Percentiles rank a stretch among this genome's conserved stretches.
phyloP scores from a whole-genome alignment of 176 grass and related monocot species.

The Oryza brachyantha region DNA sequence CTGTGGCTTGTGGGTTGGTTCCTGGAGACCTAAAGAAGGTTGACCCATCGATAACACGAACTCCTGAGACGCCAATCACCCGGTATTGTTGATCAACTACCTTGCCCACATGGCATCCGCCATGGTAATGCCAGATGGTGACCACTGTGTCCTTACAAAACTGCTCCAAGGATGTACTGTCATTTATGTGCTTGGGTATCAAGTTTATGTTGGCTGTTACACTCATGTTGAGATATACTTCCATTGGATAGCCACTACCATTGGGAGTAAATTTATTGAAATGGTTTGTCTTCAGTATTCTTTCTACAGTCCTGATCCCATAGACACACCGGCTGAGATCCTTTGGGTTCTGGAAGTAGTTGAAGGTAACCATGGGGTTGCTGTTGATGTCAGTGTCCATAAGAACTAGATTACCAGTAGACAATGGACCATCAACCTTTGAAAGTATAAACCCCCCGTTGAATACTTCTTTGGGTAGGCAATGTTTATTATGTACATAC shows the following conservation, averaged over 20 bases:
- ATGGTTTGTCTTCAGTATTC: constrained; percentile 50
- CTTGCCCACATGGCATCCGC: constrained; percentile 74
- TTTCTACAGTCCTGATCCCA: constrained; percentile 56
- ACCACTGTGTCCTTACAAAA: constrained; percentile 76
- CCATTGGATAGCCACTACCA: constrained; percentile 35
- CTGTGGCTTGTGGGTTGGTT: constrained; percentile 78
- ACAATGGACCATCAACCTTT: constrained; percentile 71
- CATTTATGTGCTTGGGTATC: constrained; percentile 80
- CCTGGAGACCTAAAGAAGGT: constrained; percentile 58
- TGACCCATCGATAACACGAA: constrained; percentile 68
- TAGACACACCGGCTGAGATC: constrained; percentile 60
- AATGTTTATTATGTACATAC: constrained; percentile 54
- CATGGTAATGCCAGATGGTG: constrained; percentile 93
- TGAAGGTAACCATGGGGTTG: constrained; percentile 71
- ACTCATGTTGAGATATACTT: constrained; percentile 72
- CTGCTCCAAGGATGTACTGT: constrained; percentile 68
- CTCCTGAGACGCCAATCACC: constrained; percentile 47
- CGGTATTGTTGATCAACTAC: constrained; percentile 58
- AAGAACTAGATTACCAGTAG: constrained; percentile 55
- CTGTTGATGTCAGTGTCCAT: constrained; percentile 50
- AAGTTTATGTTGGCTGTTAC: constrained; percentile 71
- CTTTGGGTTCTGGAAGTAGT: constrained; percentile 75
- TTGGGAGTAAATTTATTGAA: constrained; percentile 46
- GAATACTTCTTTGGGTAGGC: constrained; percentile 71
- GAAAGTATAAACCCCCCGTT: constrained; percentile 83